Evolutionary conservation across 768 basidiomycete genomes (phyloP), one percentile per base, ranked within the genome.

Genomic region (Tubosaeta brunneosetosa): DNA sequence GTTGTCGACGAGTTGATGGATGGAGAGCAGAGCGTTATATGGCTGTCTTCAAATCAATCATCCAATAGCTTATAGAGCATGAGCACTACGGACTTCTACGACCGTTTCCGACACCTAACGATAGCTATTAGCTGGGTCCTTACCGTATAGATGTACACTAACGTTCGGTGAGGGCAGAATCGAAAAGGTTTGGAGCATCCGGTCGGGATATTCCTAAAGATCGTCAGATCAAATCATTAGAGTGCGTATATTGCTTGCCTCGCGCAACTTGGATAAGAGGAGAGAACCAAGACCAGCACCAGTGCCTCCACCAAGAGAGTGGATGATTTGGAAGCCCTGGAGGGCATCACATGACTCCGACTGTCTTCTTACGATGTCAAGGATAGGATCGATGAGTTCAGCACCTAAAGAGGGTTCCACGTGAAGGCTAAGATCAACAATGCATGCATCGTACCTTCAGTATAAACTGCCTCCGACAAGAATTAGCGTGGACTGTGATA

Each of bases 291-390:
- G 69, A 16, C 93, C 93, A 22, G 92, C 83, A 34, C 92, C 93
- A 3, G 90, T 94, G 34, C 93, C 93, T 55, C 93, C 93, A 33
- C 93, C 93, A 16, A 98, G 81, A 16, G 93, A 92, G 58, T 95
- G 92, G 10, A 93, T 69, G 44, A 94, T 68, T 61, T 94, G 92
- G 64, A 94, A 92, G 1, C 94, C 94, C 73, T 98, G 94, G 17
- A 97, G 74, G 9, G 84, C 80, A 37, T 98, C 92, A 60, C 88
- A 89, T 1, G 73, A 66, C 66, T 97, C 94, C 2, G 87, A 76
- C 66, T 95, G 88, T 61, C 75, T 81, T 57, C 94, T 79, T 9
- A 92, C 61, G n/a, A 84, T 76, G 41, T 94, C 94, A 56, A 92
- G 71, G 50, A 95, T 82, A n/a, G 80, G 73, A 43, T 94, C 94